Base-by-base conservation (phyloP, 768 basidiomycete genomes). In the Leccinellum rugosiceps region DNA sequence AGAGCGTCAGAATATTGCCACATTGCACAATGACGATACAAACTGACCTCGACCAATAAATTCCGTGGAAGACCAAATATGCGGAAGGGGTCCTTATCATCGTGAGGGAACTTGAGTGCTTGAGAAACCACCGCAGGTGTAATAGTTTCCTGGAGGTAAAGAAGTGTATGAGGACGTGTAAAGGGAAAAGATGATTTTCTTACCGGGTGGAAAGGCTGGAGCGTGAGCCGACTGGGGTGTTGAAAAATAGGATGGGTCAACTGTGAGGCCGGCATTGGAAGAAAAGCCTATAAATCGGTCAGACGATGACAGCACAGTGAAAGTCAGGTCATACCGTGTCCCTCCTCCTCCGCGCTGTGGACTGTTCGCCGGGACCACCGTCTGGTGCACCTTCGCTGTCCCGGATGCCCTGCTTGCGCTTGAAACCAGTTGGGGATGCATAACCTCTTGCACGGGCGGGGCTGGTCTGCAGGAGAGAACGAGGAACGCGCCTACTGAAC, bases 41-140 rank as follows among this genome's bases (percentile, higher is more conserved):
- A 7, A 72, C 81, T 21, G 44, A 91, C 91, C 77, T 94, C 92
- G 52, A 90, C 74, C 30, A 86, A 73, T 57, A 91, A 64, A 56
- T 81, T 83, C 60, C 80, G 83, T 0, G 92, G 91, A 15, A 92
- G 69, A 44, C 92, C 92, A 68, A 85, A 92, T 53, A 80, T 77
- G 30, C 79, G 75, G n/a, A 86, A 72, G 0, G 84, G 79, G 58
- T 80, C 78, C 35, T 78, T 77, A 25, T 78, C 77, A 1, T 75
- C 65, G 4, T 73, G 65, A 1, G 75, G 62, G 59, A 85, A 85
- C 32, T 74, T 73, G 52, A 80, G 72, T 3, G 80, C 77, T 58
- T 77, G 72, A 5, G 80, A 81, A n/a, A 79, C 63, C 46, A 76
- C 72, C 6, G 68, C 65, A 6, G 68, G 63, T 0, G 68, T 68